Evolutionary conservation across 2,329 filamentous ascomycete species (phyloP).

Genomic region (Claviceps cyperi): DNA sequence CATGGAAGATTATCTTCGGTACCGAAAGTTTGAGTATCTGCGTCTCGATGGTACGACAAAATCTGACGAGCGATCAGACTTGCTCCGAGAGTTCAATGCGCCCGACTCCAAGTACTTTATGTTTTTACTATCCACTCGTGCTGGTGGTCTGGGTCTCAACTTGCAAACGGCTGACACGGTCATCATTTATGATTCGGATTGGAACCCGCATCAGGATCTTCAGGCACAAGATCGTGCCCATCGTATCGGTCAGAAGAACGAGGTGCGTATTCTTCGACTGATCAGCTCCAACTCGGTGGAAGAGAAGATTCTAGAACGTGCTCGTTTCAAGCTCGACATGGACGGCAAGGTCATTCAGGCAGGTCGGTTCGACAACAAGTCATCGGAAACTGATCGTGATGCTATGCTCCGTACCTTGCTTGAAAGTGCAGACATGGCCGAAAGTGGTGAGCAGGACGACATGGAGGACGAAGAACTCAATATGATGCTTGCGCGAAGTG

Average conservation of each 20-base stretch:
- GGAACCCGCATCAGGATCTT: constrained; percentile 98
- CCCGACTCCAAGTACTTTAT: constrained; percentile 89
- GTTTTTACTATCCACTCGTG: constrained; percentile 95
- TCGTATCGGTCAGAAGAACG: constrained; percentile 99
- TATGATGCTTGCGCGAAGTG: constrained; percentile 78
- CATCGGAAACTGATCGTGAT: constrained; percentile 94
- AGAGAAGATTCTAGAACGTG: constrained; percentile 94
- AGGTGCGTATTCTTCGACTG: constrained; percentile 87
- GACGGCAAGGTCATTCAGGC: constrained; percentile 99
- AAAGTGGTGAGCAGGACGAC: constrained; percentile 69
- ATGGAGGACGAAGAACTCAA: constrained; percentile 99
- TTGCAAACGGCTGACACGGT: constrained; percentile 96
- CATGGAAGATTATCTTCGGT: constrained; percentile 94
- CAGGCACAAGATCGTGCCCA: constrained; percentile 99
- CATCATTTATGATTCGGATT: constrained; percentile 99
- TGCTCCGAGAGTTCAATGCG: constrained; percentile 79
- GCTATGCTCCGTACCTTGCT: constrained; percentile 89
- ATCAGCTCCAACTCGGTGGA: constrained; percentile 97
- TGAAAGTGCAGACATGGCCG: constrained; percentile 62
- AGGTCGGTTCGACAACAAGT: constrained; percentile 99
- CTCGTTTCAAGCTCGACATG: constrained; percentile 97
- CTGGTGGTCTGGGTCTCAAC: constrained; percentile 93
- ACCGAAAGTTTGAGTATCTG: constrained; percentile 70
- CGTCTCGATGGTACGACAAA: constrained; percentile 95
- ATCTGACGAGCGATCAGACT: constrained; percentile 86